Percentiles rank a stretch among this genome's conserved stretches.
These are phyloP conservation scores for Alternaria brassicicola DNA, from an alignment of 2,329 filamentous ascomycete genomes.

Conservation along the genomic window DNA sequence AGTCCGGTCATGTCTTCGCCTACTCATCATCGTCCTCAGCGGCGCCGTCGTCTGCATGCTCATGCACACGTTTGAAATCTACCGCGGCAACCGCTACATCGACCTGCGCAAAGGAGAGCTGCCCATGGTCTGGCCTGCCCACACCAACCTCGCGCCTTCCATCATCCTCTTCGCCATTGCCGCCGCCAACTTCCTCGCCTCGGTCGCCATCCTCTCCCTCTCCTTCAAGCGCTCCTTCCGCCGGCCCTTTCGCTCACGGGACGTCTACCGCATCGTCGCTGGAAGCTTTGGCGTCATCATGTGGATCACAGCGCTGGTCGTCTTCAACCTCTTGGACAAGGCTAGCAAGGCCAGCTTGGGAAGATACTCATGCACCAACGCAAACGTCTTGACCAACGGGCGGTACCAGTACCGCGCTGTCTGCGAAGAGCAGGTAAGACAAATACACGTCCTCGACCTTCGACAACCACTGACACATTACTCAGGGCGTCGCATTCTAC, in stretches of 20 bases:
- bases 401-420: slow-evolving; percentile 47
- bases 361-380: slow-evolving; percentile 45
- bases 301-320: slow-evolving; percentile 41
- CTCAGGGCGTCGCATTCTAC: slow-evolving; percentile 45
- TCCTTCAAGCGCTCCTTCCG: slow-evolving; percentile 44
- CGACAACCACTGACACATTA: slow-evolving; percentile 20
- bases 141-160: slow-evolving; percentile 46
- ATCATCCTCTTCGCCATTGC: slow-evolving; percentile 44
- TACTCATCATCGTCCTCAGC: slow-evolving; percentile 47
- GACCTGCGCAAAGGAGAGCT: slow-evolving; percentile 46
- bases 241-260: slow-evolving; percentile 42
- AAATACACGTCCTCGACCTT: background rate
- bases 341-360: slow-evolving; percentile 47
- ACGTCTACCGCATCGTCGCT: slow-evolving; percentile 43
- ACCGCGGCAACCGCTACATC: slow-evolving; percentile 43
- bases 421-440: slow-evolving; percentile 46
- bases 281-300: slow-evolving; percentile 44
- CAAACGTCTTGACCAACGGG: slow-evolving; percentile 43
- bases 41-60: slow-evolving; percentile 45
- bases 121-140: slow-evolving; percentile 48
- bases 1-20: slow-evolving; percentile 44
- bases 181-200: slow-evolving; percentile 42
- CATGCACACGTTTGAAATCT: slow-evolving; percentile 46
- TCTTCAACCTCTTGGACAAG: slow-evolving; percentile 44
- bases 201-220: slow-evolving; percentile 40